Evolutionary conservation across 176 grass and related monocot genomes (phyloP).

Genomic region (Luzula sylvatica): DNA sequence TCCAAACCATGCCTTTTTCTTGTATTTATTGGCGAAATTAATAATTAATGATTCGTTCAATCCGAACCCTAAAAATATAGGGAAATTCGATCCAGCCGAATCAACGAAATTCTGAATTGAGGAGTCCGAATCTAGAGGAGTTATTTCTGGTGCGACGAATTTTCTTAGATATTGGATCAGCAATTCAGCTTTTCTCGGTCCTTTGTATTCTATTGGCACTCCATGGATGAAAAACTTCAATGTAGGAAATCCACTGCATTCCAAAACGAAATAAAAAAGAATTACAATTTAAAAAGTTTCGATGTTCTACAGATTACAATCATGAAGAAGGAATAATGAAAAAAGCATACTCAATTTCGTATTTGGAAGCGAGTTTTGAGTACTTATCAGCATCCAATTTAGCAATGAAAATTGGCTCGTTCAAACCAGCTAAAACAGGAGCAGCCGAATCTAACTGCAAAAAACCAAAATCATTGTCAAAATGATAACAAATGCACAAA

Average conservation of each 20-base stretch:
- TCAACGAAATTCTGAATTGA: constrained; percentile 62
- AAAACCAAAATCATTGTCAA: neutral
- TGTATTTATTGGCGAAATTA: constrained; percentile 70
- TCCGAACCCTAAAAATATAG: constrained; percentile 88
- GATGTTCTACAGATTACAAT: neutral
- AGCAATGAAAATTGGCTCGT: constrained; percentile 56
- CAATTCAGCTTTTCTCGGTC: constrained; percentile 77
- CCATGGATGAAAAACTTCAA: constrained; percentile 87
- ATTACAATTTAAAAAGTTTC: no score
- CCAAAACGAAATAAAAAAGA: constrained; percentile 11
- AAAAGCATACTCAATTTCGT: constrained; percentile 80
- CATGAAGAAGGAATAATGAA: constrained; percentile 1
- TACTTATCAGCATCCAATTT: constrained; percentile 98
- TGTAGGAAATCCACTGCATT: constrained; percentile 79
- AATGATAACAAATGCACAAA: constrained; percentile 11
- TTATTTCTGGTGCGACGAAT: constrained; percentile 80
- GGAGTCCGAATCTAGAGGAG: constrained; percentile 52
- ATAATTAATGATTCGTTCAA: constrained; percentile 60
- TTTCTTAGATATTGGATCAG: constrained; percentile 79
- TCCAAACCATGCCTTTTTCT: constrained; percentile 98
- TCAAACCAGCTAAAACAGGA: constrained; percentile 50
- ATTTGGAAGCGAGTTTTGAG: constrained; percentile 73
- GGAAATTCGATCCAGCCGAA: constrained; percentile 57
- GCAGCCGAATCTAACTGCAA: constrained; percentile 92
- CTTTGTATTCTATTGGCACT: constrained; percentile 72